A percentile compares a stretch with the other conserved stretches of the same genome.
These are phyloP conservation scores for Aureobasidium uvarum DNA, from an alignment of 2,329 filamentous ascomycete genomes.

Conservation along the genomic window DNA sequence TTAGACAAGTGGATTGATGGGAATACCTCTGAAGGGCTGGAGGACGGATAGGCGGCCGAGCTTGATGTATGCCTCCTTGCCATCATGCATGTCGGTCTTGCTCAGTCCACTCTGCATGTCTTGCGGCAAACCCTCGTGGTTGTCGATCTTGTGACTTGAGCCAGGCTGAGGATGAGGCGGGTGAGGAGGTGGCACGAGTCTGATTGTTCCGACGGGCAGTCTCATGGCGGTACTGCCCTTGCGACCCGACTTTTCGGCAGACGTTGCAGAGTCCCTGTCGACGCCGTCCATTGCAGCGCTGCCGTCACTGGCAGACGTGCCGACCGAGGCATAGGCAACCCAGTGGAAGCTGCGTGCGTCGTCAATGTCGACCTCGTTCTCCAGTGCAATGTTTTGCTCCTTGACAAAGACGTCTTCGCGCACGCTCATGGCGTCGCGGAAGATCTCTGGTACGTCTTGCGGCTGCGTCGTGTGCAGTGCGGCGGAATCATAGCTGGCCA, in stretches of 20 bases:
- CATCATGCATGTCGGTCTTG: constrained; percentile 56
- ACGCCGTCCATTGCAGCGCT: constrained; percentile 41
- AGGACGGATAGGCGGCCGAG: constrained; percentile 74
- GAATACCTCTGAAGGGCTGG: constrained; percentile 58
- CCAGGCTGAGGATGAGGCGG: constrained; percentile 58
- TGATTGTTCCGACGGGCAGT: constrained; percentile 69
- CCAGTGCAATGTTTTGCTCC: constrained; percentile 57
- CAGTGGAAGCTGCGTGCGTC: constrained; percentile 80
- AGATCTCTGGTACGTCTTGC: constrained; percentile 44
- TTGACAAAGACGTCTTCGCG: constrained; percentile 58
- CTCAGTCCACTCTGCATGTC: constrained; percentile 28
- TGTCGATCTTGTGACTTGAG: constrained; percentile 33
- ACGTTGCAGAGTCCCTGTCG: constrained; percentile 42
- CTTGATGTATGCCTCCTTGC: constrained; percentile 74
- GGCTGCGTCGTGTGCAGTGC: constrained; percentile 37
- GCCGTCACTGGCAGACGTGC: constrained; percentile 41
- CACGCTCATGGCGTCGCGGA: constrained; percentile 57
- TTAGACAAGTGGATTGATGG: too few relatives aligned
- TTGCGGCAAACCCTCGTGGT: constrained; percentile 29
- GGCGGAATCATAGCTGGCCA: constrained; percentile 40
- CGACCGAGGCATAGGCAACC: constrained; percentile 72
- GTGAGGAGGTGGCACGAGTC: constrained; percentile 80
- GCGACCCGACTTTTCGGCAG: constrained; percentile 36
- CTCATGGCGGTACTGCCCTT: constrained; percentile 44
- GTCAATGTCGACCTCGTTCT: constrained; percentile 77